Conservation (phyloP, 2,329 filamentous ascomycete genomes). For the Gnomoniopsis smithogilvyi region DNA sequence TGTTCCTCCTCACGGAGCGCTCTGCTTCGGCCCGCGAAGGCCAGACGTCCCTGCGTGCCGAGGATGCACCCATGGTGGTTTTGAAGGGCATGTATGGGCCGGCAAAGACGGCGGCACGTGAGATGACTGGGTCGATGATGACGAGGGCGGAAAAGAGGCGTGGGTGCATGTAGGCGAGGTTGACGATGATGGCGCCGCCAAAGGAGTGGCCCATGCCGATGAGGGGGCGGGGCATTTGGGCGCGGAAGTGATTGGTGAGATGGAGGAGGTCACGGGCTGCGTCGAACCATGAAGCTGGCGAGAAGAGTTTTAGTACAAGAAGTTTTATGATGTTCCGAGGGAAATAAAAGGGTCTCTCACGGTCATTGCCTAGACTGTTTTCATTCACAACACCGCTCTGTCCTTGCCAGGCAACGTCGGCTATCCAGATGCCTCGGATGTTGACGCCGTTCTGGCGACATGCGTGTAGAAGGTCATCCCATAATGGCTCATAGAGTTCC, state of each 20-base stretch:
- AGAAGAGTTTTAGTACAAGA: neutral
- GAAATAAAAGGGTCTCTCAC: conserved; percentile 43
- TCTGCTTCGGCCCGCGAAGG: conserved; percentile 69
- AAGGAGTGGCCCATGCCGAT: conserved; percentile 88
- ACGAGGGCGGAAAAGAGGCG: conserved; percentile 73
- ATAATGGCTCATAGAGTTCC: conserved; percentile 91
- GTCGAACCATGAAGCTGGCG: conserved; percentile 77
- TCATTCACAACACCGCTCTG: conserved; percentile 77
- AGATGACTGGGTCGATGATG: conserved; percentile 83
- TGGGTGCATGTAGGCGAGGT: conserved; percentile 74
- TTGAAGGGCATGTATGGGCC: conserved; percentile 30
- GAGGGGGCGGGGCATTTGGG: conserved; percentile 75
- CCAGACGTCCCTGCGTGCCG: conserved; percentile 76
- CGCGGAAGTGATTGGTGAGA: conserved; percentile 79
- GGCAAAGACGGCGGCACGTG: conserved; percentile 39
- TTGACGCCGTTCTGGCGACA: conserved; percentile 58
- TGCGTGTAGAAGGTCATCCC: conserved; percentile 71
- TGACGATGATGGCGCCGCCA: conserved; percentile 70
- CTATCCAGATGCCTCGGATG: conserved; percentile 84
- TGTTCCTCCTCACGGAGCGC: conserved; percentile 61
- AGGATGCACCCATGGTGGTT: conserved; percentile 54
- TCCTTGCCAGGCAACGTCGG: conserved; percentile 84
- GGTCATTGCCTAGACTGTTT: conserved; percentile 74
- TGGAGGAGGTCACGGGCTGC: conserved; percentile 80
- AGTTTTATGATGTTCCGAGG: neutral